Percentiles rank a stretch among this genome's conserved stretches.
Conservation (phyloP, 129 eudicot species). For the Apium graveolens region DNA sequence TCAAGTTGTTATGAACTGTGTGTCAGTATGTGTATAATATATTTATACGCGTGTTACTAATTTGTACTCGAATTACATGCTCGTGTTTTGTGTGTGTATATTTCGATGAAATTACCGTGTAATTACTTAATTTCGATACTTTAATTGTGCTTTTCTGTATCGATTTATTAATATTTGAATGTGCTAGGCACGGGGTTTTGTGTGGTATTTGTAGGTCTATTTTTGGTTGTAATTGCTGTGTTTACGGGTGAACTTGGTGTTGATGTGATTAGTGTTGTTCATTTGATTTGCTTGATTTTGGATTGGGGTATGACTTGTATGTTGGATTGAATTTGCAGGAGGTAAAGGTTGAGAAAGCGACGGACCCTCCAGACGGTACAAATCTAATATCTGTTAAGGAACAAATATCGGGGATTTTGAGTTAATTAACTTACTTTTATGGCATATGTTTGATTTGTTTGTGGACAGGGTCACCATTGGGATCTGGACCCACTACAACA, state of each 20-base stretch:
- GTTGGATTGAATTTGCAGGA: slow-evolving; percentile 50
- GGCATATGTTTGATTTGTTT: slow-evolving; percentile 21
- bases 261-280: slow-evolving; percentile 21
- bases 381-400: slow-evolving; percentile 18
- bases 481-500: slow-evolving; percentile 81
- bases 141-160: not conserved
- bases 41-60: not conserved
- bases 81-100: not conserved
- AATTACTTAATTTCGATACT: slow-evolving; percentile 1
- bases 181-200: slow-evolving; percentile 18
- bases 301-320: slow-evolving; percentile 11
- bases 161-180: slow-evolving; percentile 24
- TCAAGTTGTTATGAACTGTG: slow-evolving; percentile 20
- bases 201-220: slow-evolving; percentile 18
- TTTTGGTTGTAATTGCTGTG: slow-evolving; percentile 26
- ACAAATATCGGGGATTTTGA: slow-evolving; percentile 24
- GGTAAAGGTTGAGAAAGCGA: slow-evolving; percentile 66
- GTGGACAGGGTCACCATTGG: slow-evolving; percentile 80
- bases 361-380: slow-evolving; percentile 63
- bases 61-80: not conserved
- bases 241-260: slow-evolving; percentile 14
- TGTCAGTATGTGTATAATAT: not conserved
- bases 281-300: slow-evolving; percentile 15
- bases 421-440: slow-evolving; percentile 23
- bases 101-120: not conserved